A percentile compares a stretch with the other conserved stretches of the same genome.
Conservation (phyloP, 495 filamentous ascomycete species). For the Penicillium coffeae region DNA sequence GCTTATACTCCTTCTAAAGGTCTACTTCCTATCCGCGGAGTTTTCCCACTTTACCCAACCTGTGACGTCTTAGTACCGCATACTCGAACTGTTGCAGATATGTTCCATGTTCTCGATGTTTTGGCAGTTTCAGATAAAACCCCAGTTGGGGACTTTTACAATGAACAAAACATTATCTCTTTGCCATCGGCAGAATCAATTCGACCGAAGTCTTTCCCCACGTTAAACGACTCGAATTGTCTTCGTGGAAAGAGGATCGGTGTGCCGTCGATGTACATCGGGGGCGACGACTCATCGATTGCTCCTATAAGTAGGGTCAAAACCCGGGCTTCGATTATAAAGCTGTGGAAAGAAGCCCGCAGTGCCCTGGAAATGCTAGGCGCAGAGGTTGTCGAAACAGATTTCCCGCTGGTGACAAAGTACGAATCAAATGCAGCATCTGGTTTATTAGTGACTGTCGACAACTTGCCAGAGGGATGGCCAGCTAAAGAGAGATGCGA, state of each 20-base stretch:
- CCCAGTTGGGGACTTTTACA: constrained; percentile 32
- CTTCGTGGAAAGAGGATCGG: constrained; percentile 30
- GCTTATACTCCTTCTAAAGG: constrained; percentile 38
- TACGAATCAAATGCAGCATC: constrained; percentile 28
- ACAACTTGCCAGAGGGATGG: constrained; percentile 32
- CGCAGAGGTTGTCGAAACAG: constrained; percentile 30
- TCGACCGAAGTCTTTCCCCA: constrained; percentile 21
- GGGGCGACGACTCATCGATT: constrained; percentile 20
- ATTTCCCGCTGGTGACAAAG: constrained; percentile 29
- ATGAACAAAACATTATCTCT: constrained; percentile 25
- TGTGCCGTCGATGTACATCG: constrained; percentile 35
- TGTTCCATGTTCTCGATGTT: constrained; percentile 31
- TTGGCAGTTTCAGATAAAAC: constrained; percentile 23
- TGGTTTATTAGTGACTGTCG: constrained; percentile 29
- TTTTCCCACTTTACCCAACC: constrained; percentile 35
- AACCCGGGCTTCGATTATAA: constrained; percentile 27
- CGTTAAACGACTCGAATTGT: constrained; percentile 13
- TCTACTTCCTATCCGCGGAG: constrained; percentile 31
- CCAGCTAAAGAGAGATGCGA: constrained; percentile 30
- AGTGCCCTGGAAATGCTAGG: constrained; percentile 23
- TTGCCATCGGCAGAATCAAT: constrained; percentile 23
- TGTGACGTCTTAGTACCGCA: constrained; percentile 38
- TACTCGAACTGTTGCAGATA: constrained; percentile 29
- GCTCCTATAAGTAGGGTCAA: constrained; percentile 16
- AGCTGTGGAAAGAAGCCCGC: constrained; percentile 28